Evolutionary conservation across 2,329 filamentous ascomycete genomes (phyloP), one percentile per base, ranked within the genome.

Genomic region (Trichoderma gracile): DNA sequence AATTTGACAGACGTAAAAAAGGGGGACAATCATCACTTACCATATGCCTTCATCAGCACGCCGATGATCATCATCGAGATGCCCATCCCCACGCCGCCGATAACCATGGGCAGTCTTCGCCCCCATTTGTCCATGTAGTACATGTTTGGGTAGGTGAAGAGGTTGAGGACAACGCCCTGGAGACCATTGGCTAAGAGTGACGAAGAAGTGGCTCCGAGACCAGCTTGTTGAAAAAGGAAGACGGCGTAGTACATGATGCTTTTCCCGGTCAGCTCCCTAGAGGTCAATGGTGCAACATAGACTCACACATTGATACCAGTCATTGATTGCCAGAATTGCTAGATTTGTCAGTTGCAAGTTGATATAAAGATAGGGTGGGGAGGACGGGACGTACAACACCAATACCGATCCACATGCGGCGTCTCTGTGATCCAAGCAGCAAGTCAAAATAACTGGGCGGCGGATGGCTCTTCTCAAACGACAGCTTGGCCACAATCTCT

Each of bases 281-380:
- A 7, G n/a, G n/a, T n/a, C n/a, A 3, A 10, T 15, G 7, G 6
- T 33, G 15, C 1, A 25, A 19, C 15, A 17, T 2, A 3, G 14
- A 33, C 65, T 30, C 50, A 66, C 65, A 66, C 65, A n/a, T 66
- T 66, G 5, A 66, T 66, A 0, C 65, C 65, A 6, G 65, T 66
- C 65, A 66, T 66, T 3, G 65, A 66, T 60, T 66, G 65, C 65
- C 65, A 66, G 21, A 66, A 66, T 66, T 66, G 65, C 65, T 66
- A 12, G 15, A 23, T 7, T 10, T 2, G 8, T 64, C 53, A 64
- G 54, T 19, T 3, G n/a, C n/a, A n/a, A n/a, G n/a, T n/a, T n/a
- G n/a, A n/a, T n/a, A n/a, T n/a, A n/a, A n/a, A n/a, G n/a, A n/a
- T n/a, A n/a, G n/a, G n/a, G n/a, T n/a, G n/a, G n/a, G n/a, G n/a